A percentile compares a stretch with the other conserved stretches of the same genome.
Conservation (phyloP, 768 basidiomycete genomes). For the Russula abietina region DNA sequence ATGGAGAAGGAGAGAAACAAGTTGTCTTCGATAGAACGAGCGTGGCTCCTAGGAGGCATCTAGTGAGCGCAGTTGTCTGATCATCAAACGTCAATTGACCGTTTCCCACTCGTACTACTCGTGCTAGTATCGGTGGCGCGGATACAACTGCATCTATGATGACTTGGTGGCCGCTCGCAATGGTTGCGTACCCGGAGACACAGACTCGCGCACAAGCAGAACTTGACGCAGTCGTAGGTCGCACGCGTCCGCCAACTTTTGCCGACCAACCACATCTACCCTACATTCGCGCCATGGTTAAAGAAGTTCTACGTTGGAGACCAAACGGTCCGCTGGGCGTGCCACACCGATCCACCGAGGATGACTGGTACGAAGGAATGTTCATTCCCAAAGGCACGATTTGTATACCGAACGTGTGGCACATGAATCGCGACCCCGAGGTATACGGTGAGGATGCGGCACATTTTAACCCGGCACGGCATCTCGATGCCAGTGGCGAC, state of each 20-base stretch:
- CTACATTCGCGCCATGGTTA: no score
- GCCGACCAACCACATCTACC: constrained; percentile 5
- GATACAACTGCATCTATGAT: not conserved
- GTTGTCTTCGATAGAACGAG: not conserved
- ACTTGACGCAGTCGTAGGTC: constrained; percentile 1
- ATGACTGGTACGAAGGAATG: no score
- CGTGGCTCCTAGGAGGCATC: not conserved
- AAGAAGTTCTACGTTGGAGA: no score
- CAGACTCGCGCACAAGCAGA: constrained; percentile 11
- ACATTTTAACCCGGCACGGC: no score
- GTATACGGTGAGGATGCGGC: no score
- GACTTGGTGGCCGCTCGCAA: constrained; percentile 7
- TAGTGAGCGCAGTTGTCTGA: not conserved
- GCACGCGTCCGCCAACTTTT: not conserved
- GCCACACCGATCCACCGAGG: no score
- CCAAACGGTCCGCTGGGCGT: no score
- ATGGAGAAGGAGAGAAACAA: not conserved
- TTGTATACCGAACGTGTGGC: no score
- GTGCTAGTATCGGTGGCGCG: not conserved
- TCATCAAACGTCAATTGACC: not conserved
- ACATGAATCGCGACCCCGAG: no score
- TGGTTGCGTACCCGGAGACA: constrained; percentile 5
- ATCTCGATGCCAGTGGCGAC: no score
- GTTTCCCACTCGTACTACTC: not conserved
- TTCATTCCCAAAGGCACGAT: no score